These are phyloP conservation scores for Ascochyta fabae DNA, from an alignment of 2,329 filamentous ascomycete species.

Conservation along the genomic window DNA sequence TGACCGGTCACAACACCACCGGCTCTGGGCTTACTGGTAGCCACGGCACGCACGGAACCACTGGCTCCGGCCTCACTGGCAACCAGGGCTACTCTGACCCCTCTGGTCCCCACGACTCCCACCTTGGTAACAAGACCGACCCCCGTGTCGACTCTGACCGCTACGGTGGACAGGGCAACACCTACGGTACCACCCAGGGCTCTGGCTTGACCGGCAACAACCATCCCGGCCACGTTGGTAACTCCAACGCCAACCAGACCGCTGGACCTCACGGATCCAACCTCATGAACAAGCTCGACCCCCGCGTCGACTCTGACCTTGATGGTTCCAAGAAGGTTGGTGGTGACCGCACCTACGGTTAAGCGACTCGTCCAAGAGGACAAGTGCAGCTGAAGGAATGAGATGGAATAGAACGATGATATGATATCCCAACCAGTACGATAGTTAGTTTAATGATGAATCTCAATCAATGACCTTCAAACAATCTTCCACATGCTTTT, in stretches of 20 bases:
- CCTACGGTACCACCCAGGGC: conserved; percentile 18
- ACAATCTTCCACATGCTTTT: not conserved
- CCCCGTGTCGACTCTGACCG: conserved; percentile 41
- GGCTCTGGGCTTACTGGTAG: conserved; percentile 17
- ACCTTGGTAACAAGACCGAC: conserved; percentile 38
- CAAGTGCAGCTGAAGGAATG: conserved; percentile 9
- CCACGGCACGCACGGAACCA: conserved; percentile 10
- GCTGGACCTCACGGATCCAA: conserved; percentile 46
- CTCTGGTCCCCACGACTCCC: conserved; percentile 38
- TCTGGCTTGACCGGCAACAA: conserved; percentile 18
- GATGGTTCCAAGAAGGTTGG: conserved; percentile 43
- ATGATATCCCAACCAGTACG: conserved; percentile 18
- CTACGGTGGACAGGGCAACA: conserved; percentile 32
- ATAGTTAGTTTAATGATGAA: conserved; percentile 17
- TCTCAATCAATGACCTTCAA: conserved; percentile 10
- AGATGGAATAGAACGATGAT: conserved; percentile 14
- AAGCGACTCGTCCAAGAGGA: conserved; percentile 16
- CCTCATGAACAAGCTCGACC: conserved; percentile 46
- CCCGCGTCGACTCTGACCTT: conserved; percentile 46
- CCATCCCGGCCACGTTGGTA: conserved; percentile 23
- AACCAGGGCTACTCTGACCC: conserved; percentile 26
- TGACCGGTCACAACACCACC: conserved; percentile 16
- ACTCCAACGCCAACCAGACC: conserved; percentile 36
- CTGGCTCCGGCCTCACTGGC: conserved; percentile 9
- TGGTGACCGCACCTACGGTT: conserved; percentile 35